phyloP scores from a whole-genome alignment of 176 grass and related monocot species.

The Rhynchospora pubera region DNA sequence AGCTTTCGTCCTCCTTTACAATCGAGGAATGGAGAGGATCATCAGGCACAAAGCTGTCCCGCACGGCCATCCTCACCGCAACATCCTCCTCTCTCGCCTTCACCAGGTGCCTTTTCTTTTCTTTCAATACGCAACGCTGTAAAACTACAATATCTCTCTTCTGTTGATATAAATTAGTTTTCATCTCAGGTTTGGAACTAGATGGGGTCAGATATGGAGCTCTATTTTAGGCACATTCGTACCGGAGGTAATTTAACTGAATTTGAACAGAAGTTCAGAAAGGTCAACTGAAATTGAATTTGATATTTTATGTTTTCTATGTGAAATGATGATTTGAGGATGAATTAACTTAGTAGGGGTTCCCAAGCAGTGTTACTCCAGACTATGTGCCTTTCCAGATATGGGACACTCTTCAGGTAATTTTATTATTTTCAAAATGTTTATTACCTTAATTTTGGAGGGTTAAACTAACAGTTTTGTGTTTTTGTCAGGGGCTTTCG shows the following conservation, averaged over 20 bases:
- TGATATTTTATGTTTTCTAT: not conserved
- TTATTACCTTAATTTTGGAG: not conserved
- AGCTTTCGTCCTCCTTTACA: slow-evolving; percentile 40
- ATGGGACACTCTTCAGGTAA: slow-evolving; percentile 86
- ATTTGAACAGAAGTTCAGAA: not conserved
- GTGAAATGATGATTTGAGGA: not conserved
- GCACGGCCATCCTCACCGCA: slow-evolving; percentile 67
- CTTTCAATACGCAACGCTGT: not conserved
- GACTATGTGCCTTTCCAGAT: slow-evolving; percentile 90
- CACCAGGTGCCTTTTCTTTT: slow-evolving; percentile 29
- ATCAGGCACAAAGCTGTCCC: slow-evolving; percentile 54
- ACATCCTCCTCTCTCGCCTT: slow-evolving; percentile 57
- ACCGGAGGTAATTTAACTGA: slow-evolving; percentile 47
- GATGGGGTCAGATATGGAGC: slow-evolving; percentile 56
- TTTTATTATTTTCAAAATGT: not conserved
- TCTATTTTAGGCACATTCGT: slow-evolving; percentile 74
- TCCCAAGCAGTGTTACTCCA: slow-evolving; percentile 74
- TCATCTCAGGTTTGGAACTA: slow-evolving; percentile 47
- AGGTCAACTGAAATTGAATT: not conserved
- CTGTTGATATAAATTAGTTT: not conserved
- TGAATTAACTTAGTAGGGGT: slow-evolving; percentile 49
- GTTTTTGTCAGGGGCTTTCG: slow-evolving; percentile 53
- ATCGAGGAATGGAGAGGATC: slow-evolving; percentile 94
- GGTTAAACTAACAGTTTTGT: not conserved
- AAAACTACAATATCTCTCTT: not conserved